Evolutionary conservation across 495 filamentous ascomycete species (phyloP), one percentile per base, ranked within the genome.

Genomic region (Penicillium macrosclerotiorum): DNA sequence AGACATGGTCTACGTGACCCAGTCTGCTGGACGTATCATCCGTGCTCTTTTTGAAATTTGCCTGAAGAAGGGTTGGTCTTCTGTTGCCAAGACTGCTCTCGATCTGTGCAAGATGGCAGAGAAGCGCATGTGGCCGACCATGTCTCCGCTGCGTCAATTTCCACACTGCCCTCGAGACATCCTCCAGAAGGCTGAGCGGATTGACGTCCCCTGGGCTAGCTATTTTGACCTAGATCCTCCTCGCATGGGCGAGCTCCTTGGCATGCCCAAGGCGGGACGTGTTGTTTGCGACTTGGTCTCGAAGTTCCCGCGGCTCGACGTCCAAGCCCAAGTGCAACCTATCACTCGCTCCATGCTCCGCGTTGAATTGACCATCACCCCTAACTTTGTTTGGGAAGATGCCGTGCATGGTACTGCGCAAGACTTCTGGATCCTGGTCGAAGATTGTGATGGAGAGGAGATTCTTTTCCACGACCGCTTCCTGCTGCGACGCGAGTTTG

Each of bases 21-120:
- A 99, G 63, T 96, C 92, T 11, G 93, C 93, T 40, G 94, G 93
- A 11, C 88, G 93, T 74, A 96, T 99, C 51, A 76, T 97, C 22
- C 83, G 93, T 12, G 93, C 94, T 1, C 85, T 99, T 18, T 99
- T 97, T 54, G 93, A 99, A 65, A 96, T 99, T 32, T 86, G 84
- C 20, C 69, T 99, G 38, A 95, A 90, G 74, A 95, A 96, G 65
- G 92, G 91, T 13, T 99, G 92, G 93, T 79, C 94, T 6, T 88
- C 84, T 11, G 94, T 97, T 9, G 87, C 93, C 7, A 95, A 92
- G 71, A 87, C 84, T 47, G 90, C 94, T 4, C 76, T 99, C 24
- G 89, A 96, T 54, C 75, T 99, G 29, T 99, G 93, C 71, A 99
- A 99, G 71, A 97, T 95, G 91, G 92, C 92, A 2, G 93, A 99